Base-by-base conservation (phyloP, 1,284 basidiomycete species). In the Sporisorium reilianum region DNA sequence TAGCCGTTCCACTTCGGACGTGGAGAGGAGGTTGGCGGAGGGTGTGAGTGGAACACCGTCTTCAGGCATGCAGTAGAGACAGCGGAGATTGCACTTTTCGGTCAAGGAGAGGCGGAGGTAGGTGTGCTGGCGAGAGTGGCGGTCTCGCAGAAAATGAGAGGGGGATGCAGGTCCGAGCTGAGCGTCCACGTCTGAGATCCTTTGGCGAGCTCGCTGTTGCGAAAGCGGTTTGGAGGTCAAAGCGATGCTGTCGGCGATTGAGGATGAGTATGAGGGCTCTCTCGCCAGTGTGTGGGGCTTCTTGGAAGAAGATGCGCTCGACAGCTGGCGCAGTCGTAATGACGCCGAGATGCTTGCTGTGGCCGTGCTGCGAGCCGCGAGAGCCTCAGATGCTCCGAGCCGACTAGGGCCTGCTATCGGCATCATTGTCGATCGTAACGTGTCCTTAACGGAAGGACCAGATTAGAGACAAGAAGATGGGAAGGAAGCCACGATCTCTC, bases 61-160 rank as follows among this genome's bases (percentile, higher is more conserved):
- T 61, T 88, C 89, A 2, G 93, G 93, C 93, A 95, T 95, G 81
- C 93, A 95, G 81, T 95, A 95, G 79, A 93, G 77, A 91, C 93
- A 95, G 85, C 93, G 88, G 57, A 95, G 86, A 85, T 95, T 95
- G 85, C 94, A 95, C 64, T 89, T 87, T 84, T 95, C 93, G 0
- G 93, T 94, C 44, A 95, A 86, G 3, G 92, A 93, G 64, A 94
- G 93, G 49, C 93, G 89, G 16, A 95, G 88, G 83, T 95, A 95
- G 83, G 92, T 90, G 84, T 95, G 93, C 26, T 72, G 62, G 0
- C 80, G 68, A 4, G 64, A 49, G 45, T 75, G 70, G n/a, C 72
- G 65, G 46, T 82, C 80, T 3, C 57, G 64, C 16, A 81, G 60
- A 14, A 73, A 55, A 23, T 65, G 50, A 4, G 73, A 63, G 1